Base-by-base conservation (phyloP, 2,329 filamentous ascomycete species). In the Sporothrix pallida region DNA sequence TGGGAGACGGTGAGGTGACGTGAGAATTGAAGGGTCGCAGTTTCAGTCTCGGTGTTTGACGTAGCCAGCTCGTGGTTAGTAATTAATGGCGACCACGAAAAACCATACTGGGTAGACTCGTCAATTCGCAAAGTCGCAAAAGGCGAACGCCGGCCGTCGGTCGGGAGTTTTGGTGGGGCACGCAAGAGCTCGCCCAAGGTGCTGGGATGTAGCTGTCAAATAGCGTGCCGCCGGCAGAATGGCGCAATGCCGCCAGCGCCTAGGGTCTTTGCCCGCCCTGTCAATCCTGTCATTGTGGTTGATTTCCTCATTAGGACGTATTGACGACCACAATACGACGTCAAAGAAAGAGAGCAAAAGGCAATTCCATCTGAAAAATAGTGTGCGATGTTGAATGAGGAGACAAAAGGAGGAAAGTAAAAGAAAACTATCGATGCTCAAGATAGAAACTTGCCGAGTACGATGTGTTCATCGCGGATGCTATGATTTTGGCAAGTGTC, bases 181-280 rank as follows among this genome's bases (percentile, higher is more conserved):
- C 46, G 26, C 23, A 10, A 52, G 65, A 67, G 62, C 46, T 26
- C 7, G 31, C 31, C 63, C 65, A 68, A 54, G 50, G 52, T 13
- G 50, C 60, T 31, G 65, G 48, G 13, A 31, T 17, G 26, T 15
- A 67, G 62, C 54, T 71, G 31, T 46, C 60, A 52, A 63, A 67
- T 71, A 73, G 68, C 58, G 62, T 71, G 69, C 69, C 65, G 73
- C 54, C 65, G 50, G 37, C 23, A 67, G 67, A 68, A 74, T 74
- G 73, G 73, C 73, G 73, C 73, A 74, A 74, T 74, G 63, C 73
- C 73, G 73, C 56, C 8, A 37, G 42, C 62, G 62, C 42, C 42
- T 13, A 65, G 62, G 62, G 62, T 26, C 42, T 13, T 37, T 20
- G 42, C 62, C 62, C 46, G 42, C 42, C 42, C 62, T 67, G 62